Evolutionary conservation across 2,329 filamentous ascomycete species (phyloP).

Genomic region (Microsporum canis): DNA sequence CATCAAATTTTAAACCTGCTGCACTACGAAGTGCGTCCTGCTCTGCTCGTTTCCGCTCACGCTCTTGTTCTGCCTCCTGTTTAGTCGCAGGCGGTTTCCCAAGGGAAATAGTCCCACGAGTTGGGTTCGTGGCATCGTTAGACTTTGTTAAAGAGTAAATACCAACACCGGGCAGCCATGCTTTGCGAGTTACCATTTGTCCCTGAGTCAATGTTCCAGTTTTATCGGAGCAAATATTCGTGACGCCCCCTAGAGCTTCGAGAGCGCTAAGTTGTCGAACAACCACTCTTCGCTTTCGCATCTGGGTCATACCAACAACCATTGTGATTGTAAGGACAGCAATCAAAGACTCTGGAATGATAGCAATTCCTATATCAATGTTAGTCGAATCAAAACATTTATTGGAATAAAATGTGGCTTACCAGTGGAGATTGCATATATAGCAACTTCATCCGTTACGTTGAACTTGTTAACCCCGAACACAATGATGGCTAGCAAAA

Average conservation of each 20-base stretch:
- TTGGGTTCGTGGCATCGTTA: constrained; percentile 46
- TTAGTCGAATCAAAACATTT: constrained; percentile 13
- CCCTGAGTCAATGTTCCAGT: constrained; percentile 45
- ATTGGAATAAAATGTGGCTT: constrained; percentile 8
- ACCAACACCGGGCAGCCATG: constrained; percentile 44
- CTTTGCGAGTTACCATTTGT: constrained; percentile 50
- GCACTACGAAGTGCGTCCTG: constrained; percentile 50
- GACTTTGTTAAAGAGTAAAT: constrained; percentile 43
- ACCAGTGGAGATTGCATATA: constrained; percentile 48
- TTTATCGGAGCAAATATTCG: constrained; percentile 49
- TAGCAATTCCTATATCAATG: constrained; percentile 37
- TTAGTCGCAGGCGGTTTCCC: constrained; percentile 23
- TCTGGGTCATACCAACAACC: constrained; percentile 44
- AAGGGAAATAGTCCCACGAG: constrained; percentile 37
- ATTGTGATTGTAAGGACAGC: constrained; percentile 53
- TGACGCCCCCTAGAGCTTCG: constrained; percentile 47
- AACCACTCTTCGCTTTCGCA: constrained; percentile 44
- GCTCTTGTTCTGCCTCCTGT: constrained; percentile 23
- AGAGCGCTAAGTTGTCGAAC: constrained; percentile 44
- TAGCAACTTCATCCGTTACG: constrained; percentile 46
- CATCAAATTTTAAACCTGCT: constrained; percentile 50
- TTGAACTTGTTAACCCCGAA: constrained; percentile 49
- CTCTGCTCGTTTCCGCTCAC: constrained; percentile 33
- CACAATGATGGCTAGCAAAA: constrained; percentile 51
- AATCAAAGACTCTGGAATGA: constrained; percentile 54